phyloP scores from a whole-genome alignment of 306 rosid genomes.

The Lathyrus aphaca region DNA sequence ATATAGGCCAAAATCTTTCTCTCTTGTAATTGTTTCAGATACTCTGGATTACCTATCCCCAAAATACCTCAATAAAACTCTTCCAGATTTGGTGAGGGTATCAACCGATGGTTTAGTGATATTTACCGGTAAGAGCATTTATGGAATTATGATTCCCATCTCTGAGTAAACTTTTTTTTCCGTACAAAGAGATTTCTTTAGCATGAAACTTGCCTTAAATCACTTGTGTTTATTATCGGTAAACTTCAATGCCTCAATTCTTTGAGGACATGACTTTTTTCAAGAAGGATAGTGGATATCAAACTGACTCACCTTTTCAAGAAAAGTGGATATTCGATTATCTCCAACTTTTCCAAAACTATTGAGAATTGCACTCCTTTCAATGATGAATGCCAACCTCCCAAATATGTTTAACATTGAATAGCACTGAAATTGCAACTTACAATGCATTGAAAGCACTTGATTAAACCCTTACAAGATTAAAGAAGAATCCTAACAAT shows the following conservation, averaged over 20 bases:
- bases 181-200: neutral
- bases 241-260: neutral
- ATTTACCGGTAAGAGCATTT: slow-evolving; percentile 55
- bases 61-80: slow-evolving; percentile 75
- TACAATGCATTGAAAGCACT: neutral
- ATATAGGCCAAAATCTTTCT: slow-evolving; percentile 69
- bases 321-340: neutral
- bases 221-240: neutral
- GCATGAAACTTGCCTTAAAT: slow-evolving; percentile 30
- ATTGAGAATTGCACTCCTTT: slow-evolving; percentile 5
- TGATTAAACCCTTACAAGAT: neutral
- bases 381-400: neutral
- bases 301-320: slow-evolving; percentile 8
- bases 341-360: neutral
- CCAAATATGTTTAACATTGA: slow-evolving; percentile 1
- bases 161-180: slow-evolving; percentile 12
- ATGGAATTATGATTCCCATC: slow-evolving; percentile 30
- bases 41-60: slow-evolving; percentile 76
- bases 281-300: slow-evolving; percentile 4
- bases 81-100: slow-evolving; percentile 73
- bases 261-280: neutral
- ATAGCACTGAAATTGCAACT: neutral
- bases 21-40: slow-evolving; percentile 71
- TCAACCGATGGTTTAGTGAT: slow-evolving; percentile 63
- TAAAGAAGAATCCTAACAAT: neutral